phyloP scores from a whole-genome alignment of 73 alveolate genomes.

The Paramecium biaurelia region DNA sequence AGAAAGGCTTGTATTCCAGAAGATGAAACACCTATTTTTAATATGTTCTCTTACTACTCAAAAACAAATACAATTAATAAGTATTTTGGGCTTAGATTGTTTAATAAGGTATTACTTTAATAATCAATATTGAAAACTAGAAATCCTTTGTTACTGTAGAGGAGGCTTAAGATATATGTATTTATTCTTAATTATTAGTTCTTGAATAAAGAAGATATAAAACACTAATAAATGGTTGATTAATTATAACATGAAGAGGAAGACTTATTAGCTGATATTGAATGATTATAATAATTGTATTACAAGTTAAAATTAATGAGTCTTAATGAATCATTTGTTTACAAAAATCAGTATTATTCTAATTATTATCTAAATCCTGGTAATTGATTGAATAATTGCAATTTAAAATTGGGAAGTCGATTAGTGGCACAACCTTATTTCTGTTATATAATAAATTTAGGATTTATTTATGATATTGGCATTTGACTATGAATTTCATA shows the following conservation, averaged over 20 bases:
- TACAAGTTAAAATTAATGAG: neutral
- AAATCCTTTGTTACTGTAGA: conserved; percentile 70
- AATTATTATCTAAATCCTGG: neutral
- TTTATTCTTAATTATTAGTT: conserved; percentile 61
- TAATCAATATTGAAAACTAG: conserved; percentile 79
- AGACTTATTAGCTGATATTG: conserved; percentile 80
- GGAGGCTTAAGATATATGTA: conserved; percentile 75
- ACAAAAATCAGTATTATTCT: neutral
- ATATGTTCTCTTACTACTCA: conserved; percentile 70
- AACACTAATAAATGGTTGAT: conserved; percentile 21
- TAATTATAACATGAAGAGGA: conserved; percentile 55
- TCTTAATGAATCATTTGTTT: neutral
- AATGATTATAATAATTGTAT: conserved; percentile 55
- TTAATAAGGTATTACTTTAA: conserved; percentile 77
- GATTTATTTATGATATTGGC: neutral
- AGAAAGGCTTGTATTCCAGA: conserved; percentile 88
- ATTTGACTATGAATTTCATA: neutral
- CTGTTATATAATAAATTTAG: neutral
- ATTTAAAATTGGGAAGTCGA: neutral
- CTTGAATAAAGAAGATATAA: conserved; percentile 57
- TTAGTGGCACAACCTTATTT: neutral
- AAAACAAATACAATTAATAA: conserved; percentile 63
- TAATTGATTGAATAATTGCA: neutral
- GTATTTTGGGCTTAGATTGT: conserved; percentile 70
- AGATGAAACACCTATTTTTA: conserved; percentile 87